Evolutionary conservation across 441 rosid species (phyloP).

Genomic region (Arabidopsis hybrid): DNA sequence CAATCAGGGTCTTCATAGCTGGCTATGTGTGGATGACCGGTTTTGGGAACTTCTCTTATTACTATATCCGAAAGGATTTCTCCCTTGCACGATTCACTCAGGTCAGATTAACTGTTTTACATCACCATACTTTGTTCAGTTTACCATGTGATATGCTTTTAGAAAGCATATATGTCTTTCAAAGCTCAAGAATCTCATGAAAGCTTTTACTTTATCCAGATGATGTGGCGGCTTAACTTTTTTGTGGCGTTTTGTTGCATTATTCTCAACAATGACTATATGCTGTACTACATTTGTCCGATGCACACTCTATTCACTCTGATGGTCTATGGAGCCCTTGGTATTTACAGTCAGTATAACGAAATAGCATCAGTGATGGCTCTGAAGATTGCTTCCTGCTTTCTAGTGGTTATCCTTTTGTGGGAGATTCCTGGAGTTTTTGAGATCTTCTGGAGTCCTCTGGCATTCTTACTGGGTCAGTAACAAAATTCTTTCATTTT

Average conservation of each 20-base stretch:
- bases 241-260: constrained; percentile 86
- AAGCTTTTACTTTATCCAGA: constrained; percentile 60
- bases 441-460: constrained; percentile 83
- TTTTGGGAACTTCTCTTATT: constrained; percentile 96
- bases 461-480: constrained; percentile 78
- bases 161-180: constrained; percentile 5
- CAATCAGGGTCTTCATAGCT: constrained; percentile 92
- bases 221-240: constrained; percentile 99
- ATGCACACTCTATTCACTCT: constrained; percentile 97
- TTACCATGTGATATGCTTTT: constrained; percentile 14
- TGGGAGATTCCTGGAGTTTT: constrained; percentile 98
- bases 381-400: constrained; percentile 77
- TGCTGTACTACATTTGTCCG: constrained; percentile 95
- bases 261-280: constrained; percentile 89
- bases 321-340: constrained; percentile 97
- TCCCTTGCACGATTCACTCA: constrained; percentile 90
- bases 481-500: not conserved
- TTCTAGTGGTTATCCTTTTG: constrained; percentile 79
- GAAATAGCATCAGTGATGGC: constrained; percentile 91
- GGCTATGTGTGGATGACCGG: constrained; percentile 99
- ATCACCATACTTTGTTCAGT: not conserved
- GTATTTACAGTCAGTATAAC: constrained; percentile 81
- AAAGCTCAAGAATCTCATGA: constrained; percentile 29
- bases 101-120: constrained; percentile 49
- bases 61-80: constrained; percentile 92